Evolutionary conservation across 495 filamentous ascomycete species (phyloP), one percentile per base, ranked within the genome.

Genomic region (Hyaloscypha finlandica): DNA sequence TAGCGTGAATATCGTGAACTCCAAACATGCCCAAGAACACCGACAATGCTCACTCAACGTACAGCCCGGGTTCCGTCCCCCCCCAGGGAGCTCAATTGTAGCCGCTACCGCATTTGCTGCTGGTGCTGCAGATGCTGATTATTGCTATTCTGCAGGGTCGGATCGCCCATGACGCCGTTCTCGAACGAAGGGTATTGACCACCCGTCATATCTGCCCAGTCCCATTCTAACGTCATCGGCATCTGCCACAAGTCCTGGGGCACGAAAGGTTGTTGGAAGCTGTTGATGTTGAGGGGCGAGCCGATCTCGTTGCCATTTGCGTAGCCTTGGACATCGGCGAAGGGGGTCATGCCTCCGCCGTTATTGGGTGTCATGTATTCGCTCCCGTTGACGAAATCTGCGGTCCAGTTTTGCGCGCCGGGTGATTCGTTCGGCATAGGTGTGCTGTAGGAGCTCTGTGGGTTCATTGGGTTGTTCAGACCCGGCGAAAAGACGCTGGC

Each of bases 201-300:
- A 8, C 81, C 81, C 55, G 87, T 90, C 85, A 95, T 90, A 74
- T 97, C 93, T 0, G 92, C 93, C 95, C 96, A 98, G 74, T 98
- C 92, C 96, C 96, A 99, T 74, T 98, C 96, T 25, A 98, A 85
- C 16, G 92, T 95, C 89, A 97, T 96, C 4, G 90, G 90, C 90
- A 93, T 93, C 76, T 93, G 90, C 91, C 94, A 99, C 60, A 99
- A 78, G 81, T 98, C 96, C 71, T 94, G 93, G n/a, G 95, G 95
- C 54, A 98, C 90, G 72, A 97, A 92, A 1, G 94, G 93, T 69
- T 97, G 93, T 74, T 97, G 92, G 74, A 93, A 93, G 29, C 80
- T 61, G 35, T 69, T 71, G n/a, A 68, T 65, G 35, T 65, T 68
- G 8, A 69, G 48, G 14, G 68, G 59, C 5, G 66, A 66, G 33